These are phyloP conservation scores for Blastobotrys chiropterorum DNA, from an alignment of 805 yeast genomes.

Conservation along the genomic window DNA sequence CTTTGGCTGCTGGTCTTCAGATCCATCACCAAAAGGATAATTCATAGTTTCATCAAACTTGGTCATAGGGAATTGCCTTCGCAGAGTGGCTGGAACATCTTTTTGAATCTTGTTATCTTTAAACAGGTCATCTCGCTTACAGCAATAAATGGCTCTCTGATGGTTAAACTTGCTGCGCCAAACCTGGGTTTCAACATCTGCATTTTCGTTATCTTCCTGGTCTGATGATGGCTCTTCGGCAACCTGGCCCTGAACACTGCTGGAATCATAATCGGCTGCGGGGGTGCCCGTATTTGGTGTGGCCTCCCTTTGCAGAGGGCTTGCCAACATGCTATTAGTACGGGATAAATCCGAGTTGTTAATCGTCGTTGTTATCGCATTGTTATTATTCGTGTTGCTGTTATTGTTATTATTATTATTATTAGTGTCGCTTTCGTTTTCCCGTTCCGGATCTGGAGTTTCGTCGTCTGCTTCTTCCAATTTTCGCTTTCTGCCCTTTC, in stretches of 20 bases:
- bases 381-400: not conserved
- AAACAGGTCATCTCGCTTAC: constrained; percentile 61
- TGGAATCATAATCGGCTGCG: not conserved
- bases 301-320: constrained; percentile 4
- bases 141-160: constrained; percentile 68
- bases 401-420: not conserved
- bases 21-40: constrained; percentile 14
- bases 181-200: constrained; percentile 69
- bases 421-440: not conserved
- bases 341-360: not conserved
- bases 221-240: constrained; percentile 4
- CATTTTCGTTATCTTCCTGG: constrained; percentile 24
- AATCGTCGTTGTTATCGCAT: not conserved
- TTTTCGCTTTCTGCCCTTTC: constrained; percentile 24
- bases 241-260: not conserved
- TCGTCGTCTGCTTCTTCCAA: constrained; percentile 20
- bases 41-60: constrained; percentile 32
- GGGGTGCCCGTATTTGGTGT: constrained; percentile 3
- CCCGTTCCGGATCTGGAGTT: constrained; percentile 1
- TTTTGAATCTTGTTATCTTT: constrained; percentile 51
- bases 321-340: not conserved
- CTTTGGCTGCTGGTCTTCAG: constrained; percentile 7
- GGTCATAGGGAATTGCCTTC: constrained; percentile 64
- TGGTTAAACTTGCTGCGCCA: constrained; percentile 84
- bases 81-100: constrained; percentile 62